phyloP scores from a whole-genome alignment of 106 monocot genomes.

The Dactylorhiza incarnata region DNA sequence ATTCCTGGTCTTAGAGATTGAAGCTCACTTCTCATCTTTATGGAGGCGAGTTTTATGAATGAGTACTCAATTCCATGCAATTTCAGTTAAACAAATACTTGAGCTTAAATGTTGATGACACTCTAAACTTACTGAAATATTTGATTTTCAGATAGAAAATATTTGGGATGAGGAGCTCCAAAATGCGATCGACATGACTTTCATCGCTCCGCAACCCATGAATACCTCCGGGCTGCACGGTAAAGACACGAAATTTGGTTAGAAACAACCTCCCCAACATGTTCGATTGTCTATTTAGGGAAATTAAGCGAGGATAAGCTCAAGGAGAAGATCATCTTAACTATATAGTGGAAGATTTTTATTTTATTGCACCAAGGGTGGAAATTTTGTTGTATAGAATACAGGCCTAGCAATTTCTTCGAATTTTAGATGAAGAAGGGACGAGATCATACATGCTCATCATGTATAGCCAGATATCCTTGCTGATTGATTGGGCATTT shows the following conservation, averaged over 20 bases:
- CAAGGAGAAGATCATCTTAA: neutral
- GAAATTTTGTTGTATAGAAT: neutral
- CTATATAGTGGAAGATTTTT: too few species aligned
- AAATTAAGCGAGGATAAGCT: neutral
- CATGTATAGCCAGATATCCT: neutral
- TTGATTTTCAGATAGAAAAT: slow-evolving; percentile 18
- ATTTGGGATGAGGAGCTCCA: slow-evolving; percentile 61
- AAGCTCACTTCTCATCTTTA: too few species aligned
- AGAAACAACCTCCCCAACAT: neutral
- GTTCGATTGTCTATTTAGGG: neutral
- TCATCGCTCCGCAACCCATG: neutral
- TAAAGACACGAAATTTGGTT: neutral
- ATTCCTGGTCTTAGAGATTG: too few species aligned
- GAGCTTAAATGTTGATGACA: too few species aligned
- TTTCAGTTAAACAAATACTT: neutral
- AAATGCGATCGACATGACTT: slow-evolving; percentile 50
- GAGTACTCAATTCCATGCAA: neutral
- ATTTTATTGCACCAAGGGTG: neutral
- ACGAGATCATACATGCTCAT: neutral
- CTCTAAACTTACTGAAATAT: neutral
- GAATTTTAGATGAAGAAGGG: slow-evolving; percentile 6
- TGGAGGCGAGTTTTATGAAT: neutral
- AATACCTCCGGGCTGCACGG: neutral
- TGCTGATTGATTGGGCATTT: neutral
- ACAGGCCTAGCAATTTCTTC: neutral